phyloP scores from a whole-genome alignment of 345 rosid species.

The Salix suchowensis region DNA sequence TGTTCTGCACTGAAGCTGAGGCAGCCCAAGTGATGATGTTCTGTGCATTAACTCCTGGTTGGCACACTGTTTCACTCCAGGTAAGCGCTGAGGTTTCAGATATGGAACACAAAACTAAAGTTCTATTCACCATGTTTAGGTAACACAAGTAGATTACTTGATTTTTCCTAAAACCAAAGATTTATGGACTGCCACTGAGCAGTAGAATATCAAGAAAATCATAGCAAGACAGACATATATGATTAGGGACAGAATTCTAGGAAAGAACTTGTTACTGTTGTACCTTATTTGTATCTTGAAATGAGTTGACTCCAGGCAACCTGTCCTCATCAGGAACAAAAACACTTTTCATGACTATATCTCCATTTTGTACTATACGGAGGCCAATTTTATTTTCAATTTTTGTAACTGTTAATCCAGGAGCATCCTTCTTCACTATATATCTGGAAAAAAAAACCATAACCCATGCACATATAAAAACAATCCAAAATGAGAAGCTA shows the following conservation, averaged over 20 bases:
- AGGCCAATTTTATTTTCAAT: conserved; percentile 89
- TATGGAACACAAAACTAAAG: not conserved
- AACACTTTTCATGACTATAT: conserved; percentile 66
- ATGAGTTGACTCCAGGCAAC: conserved; percentile 83
- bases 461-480: not conserved
- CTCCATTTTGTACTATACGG: conserved; percentile 96
- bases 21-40: not conserved
- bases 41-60: not conserved
- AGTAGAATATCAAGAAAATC: not conserved
- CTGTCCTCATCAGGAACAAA: conserved; percentile 87
- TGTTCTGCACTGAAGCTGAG: not conserved
- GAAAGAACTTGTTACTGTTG: conserved; percentile 2
- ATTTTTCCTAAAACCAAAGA: not conserved
- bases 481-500: not conserved
- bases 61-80: not conserved
- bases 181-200: not conserved
- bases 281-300: conserved; percentile 91
- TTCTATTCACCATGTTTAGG: not conserved
- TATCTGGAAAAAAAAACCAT: conserved; percentile 38
- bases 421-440: conserved; percentile 81
- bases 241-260: not conserved
- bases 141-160: not conserved
- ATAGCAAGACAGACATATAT: not conserved
- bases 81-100: not conserved
- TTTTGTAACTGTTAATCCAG: conserved; percentile 79